Conservation (phyloP, 352 stramenopile species). For the Phytophthora pinifolia region DNA sequence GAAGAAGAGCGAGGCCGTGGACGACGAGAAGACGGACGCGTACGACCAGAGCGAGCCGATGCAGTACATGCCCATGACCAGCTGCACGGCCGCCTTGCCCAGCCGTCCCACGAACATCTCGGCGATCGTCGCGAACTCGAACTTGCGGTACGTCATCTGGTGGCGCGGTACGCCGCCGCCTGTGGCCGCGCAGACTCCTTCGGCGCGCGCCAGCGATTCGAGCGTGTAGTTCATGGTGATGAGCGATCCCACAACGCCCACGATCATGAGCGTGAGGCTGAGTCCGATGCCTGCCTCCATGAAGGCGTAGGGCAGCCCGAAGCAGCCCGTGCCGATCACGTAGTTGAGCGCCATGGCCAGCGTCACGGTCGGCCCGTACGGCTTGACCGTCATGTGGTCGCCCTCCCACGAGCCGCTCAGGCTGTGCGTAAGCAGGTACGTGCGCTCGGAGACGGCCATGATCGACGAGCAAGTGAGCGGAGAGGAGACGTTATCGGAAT, state of each 20-base stretch:
- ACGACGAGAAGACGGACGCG: conserved; percentile 87
- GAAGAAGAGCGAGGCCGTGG: conserved; percentile 78
- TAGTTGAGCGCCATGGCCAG: conserved; percentile 87
- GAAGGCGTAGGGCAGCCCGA: conserved; percentile 82
- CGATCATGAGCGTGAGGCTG: conserved; percentile 55
- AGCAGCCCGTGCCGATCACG: conserved; percentile 86
- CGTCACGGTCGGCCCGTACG: conserved; percentile 67
- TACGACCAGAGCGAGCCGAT: conserved; percentile 84
- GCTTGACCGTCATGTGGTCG: conserved; percentile 53
- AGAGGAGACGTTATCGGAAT: conserved; percentile 19
- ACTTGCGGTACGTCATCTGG: conserved; percentile 84
- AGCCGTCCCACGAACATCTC: conserved; percentile 82
- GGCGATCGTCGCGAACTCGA: conserved; percentile 80
- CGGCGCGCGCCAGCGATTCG: conserved; percentile 73
- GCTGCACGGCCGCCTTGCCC: conserved; percentile 65
- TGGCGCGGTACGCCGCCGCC: conserved; percentile 52
- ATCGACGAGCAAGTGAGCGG: not conserved
- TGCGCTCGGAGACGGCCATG: conserved; percentile 28
- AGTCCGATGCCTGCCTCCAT: conserved; percentile 68
- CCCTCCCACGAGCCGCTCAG: conserved; percentile 33
- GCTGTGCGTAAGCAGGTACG: conserved; percentile 29
- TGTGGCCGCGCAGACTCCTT: conserved; percentile 68
- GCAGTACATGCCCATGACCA: conserved; percentile 75
- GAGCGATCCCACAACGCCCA: conserved; percentile 61
- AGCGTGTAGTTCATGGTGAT: conserved; percentile 90